Base-by-base conservation (phyloP, 805 yeast genomes). In the Yarrowia alimentaria region DNA sequence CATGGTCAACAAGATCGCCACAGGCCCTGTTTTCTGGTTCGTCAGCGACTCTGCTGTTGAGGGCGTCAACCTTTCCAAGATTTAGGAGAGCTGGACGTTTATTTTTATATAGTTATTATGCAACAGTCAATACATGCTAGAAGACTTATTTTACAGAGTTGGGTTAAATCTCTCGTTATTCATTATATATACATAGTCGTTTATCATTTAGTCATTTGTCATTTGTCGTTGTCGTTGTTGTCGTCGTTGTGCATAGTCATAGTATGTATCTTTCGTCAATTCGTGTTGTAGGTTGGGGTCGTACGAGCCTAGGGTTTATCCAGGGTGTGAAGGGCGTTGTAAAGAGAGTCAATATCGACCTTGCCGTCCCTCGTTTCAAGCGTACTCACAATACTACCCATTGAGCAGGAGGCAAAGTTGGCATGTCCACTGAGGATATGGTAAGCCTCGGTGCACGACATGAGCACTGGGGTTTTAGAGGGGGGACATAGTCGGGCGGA, bases 361-460 rank as follows among this genome's bases (percentile, higher is more conserved):
- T 21, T 25, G 19, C 34, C 49, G 56, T n/a, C 37, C 13, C n/a
- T 5, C 5, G 37, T 31, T 2, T 18, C 16, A 17, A 30, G 11
- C 50, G 21, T 22, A 32, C 29, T 24, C 30, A 30, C 50, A 14
- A 43, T 14, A 14, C 29, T 8, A 21, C 37, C 50, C 5, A 30
- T 11, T 16, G 37, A 43, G 20, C 20, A 16, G n/a, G 7, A 20
- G 11, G 30, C 30, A 30, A 30, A 43, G 6, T 17, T 33, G 26
- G 59, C 57, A 64, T 86, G 95, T 57, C 90, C 72, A 32, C 86
- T 78, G 50, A 88, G 74, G 1, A 93, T 84, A 64, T 79, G 81
- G 66, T 83, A 87, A 1, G 95, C 95, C 62, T 85, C 89, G 5
- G 88, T 78, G 65, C 91, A 83, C 2, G 95, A 93, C 35, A 88